Percentiles rank a stretch among this genome's conserved stretches.
Evolutionary conservation across 257 asterid genomes (phyloP).

Genomic region (Mitragyna speciosa): DNA sequence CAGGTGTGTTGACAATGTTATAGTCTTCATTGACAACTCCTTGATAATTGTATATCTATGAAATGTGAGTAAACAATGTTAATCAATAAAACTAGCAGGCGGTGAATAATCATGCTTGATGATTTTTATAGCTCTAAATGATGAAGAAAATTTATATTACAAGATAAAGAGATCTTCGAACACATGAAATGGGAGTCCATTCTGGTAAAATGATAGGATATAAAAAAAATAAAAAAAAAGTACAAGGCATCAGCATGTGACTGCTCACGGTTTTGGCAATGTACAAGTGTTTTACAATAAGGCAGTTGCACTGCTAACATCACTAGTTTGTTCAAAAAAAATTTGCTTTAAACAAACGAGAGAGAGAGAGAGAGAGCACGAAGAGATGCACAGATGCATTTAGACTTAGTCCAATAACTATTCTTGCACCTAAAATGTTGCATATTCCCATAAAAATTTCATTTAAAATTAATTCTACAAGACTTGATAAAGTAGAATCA

Average conservation of each 20-base stretch:
- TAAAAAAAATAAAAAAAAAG: neutral
- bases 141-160: neutral
- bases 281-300: neutral
- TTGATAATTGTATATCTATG: conserved; percentile 83
- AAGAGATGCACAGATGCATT: neutral
- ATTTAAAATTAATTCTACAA: neutral
- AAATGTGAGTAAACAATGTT: conserved; percentile 25
- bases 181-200: neutral
- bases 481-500: neutral
- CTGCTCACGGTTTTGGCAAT: neutral
- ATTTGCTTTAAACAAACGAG: neutral
- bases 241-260: neutral
- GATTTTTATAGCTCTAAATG: neutral
- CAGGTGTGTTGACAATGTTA: conserved; percentile 82
- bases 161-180: neutral
- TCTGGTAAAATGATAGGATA: neutral
- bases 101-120: neutral
- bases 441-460: neutral
- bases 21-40: conserved; percentile 92
- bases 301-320: conserved; percentile 10
- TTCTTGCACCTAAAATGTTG: neutral
- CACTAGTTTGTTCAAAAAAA: neutral
- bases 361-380: neutral
- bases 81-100: conserved; percentile 7
- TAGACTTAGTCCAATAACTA: neutral